Base-by-base conservation (phyloP, 306 rosid genomes). In the Rubus idaeus region DNA sequence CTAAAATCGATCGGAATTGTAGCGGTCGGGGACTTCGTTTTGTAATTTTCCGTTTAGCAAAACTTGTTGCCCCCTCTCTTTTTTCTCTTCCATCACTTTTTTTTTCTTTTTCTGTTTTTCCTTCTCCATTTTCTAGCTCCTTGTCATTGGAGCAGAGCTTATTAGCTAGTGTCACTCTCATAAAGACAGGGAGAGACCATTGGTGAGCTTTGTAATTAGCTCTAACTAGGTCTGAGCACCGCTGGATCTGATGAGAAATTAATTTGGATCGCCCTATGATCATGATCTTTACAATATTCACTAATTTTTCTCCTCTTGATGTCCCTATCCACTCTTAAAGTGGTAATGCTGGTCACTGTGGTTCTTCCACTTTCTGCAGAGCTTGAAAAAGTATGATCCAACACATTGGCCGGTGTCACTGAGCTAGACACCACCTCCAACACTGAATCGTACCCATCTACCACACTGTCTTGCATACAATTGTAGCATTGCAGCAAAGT, bases 311-410 rank as follows among this genome's bases (percentile, higher is more conserved):
- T 88, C 84, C 83, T 87, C 85, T 90, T 87, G 5, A 75, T 68
- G 70, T 78, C 91, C 70, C 76, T 90, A 75, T 89, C 91, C 66
- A 73, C 58, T 71, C 77, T 78, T 45, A 64, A 68, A 10, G 78
- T 70, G 63, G 80, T 70, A 17, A 77, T 55, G n/a, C 68, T 14
- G 10, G 77, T 53, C 39, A 39, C 76, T 40, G 17, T 51, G 73
- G 88, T 84, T 65, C 60, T 87, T 74, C 83, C 96, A 89, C 93
- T 91, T 52, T 90, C 97, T 37, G 69, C 70, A 30, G 88, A 83
- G 86, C 97, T 88, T 47, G 89, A 82, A 82, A 90, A 92, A 66
- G 82, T 86, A 51, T 85, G 91, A 80, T 95, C 98, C 44, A 95
- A 84, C 71, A 95, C 98, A 86, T 90, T 92, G 47, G 77, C 87